phyloP scores from a whole-genome alignment of 352 stramenopile genomes.

The Phytopythium vexans region DNA sequence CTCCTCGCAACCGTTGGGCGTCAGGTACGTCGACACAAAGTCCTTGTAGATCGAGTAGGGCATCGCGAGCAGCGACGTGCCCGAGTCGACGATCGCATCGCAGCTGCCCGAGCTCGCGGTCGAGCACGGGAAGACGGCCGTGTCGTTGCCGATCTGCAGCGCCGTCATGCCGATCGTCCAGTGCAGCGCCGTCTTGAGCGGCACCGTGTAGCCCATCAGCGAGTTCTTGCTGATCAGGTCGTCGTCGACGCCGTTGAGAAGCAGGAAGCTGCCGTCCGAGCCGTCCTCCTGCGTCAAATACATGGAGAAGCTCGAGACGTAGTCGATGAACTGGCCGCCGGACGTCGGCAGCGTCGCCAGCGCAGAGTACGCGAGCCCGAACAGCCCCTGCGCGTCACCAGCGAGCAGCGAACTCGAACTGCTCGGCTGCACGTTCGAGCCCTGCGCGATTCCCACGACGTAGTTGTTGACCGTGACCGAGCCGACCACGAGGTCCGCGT shows the following conservation, averaged over 20 bases:
- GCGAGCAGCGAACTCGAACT: constrained; percentile 33
- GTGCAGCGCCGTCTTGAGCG: constrained; percentile 46
- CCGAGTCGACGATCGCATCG: constrained; percentile 60
- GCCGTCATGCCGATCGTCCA: constrained; percentile 73
- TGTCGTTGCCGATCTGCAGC: constrained; percentile 44
- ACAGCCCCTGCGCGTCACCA: constrained; percentile 50
- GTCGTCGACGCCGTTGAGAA: constrained; percentile 68
- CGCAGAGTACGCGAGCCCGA: constrained; percentile 56
- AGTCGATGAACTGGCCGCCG: constrained; percentile 50
- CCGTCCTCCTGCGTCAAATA: constrained; percentile 46
- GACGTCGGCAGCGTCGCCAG: constrained; percentile 48
- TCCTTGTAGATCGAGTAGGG: constrained; percentile 30
- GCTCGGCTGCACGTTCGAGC: constrained; percentile 39
- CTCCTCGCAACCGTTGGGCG: constrained; percentile 22
- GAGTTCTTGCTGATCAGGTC: constrained; percentile 41
- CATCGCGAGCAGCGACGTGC: constrained; percentile 60
- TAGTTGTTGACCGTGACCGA: constrained; percentile 40
- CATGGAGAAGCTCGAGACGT: constrained; percentile 67
- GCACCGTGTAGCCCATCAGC: constrained; percentile 38
- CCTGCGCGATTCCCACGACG: constrained; percentile 53
- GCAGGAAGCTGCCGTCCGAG: constrained; percentile 52
- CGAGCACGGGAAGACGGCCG: constrained; percentile 37
- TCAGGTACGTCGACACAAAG: constrained; percentile 48
- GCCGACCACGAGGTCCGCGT: constrained; percentile 41
- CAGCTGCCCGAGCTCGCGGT: constrained; percentile 19